These are phyloP conservation scores for Pleurotus eryngii DNA, from an alignment of 768 basidiomycete species.

Conservation along the genomic window DNA sequence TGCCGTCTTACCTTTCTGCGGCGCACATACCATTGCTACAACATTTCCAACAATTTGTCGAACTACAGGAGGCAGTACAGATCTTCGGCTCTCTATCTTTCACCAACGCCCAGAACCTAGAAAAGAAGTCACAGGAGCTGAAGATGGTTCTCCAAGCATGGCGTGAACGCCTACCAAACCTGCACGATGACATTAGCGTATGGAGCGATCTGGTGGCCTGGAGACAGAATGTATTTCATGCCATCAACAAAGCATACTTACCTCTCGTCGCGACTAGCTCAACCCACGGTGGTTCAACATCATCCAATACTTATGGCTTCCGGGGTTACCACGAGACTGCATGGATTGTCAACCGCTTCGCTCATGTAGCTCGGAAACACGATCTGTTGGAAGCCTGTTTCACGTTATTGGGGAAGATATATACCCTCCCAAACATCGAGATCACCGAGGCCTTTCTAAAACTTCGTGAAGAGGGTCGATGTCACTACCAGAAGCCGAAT, in stretches of 20 bases:
- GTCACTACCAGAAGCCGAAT: conserved; percentile 93
- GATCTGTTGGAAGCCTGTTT: conserved; percentile 95
- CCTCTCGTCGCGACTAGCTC: conserved; percentile 73
- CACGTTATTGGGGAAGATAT: conserved; percentile 93
- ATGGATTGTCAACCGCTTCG: conserved; percentile 99
- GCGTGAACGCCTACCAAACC: conserved; percentile 94
- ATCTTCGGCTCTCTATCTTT: conserved; percentile 89
- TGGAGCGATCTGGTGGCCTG: conserved; percentile 99
- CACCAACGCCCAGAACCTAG: conserved; percentile 85
- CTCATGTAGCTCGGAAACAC: conserved; percentile 97
- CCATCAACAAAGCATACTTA: conserved; percentile 94
- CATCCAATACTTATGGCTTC: conserved; percentile 82
- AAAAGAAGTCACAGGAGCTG: conserved; percentile 91
- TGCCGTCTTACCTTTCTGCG: conserved; percentile 83
- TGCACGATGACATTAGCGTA: conserved; percentile 95
- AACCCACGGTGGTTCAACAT: conserved; percentile 49
- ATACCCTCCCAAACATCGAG: conserved; percentile 98
- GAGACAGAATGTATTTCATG: conserved; percentile 97
- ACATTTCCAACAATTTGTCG: conserved; percentile 98
- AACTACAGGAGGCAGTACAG: conserved; percentile 91
- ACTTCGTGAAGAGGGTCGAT: conserved; percentile 95
- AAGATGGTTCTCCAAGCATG: conserved; percentile 96
- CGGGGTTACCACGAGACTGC: conserved; percentile 98
- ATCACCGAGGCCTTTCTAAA: conserved; percentile 99
- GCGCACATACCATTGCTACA: conserved; percentile 94